phyloP scores from a whole-genome alignment of 257 asterid genomes.

The Rubia yunnanensis region DNA sequence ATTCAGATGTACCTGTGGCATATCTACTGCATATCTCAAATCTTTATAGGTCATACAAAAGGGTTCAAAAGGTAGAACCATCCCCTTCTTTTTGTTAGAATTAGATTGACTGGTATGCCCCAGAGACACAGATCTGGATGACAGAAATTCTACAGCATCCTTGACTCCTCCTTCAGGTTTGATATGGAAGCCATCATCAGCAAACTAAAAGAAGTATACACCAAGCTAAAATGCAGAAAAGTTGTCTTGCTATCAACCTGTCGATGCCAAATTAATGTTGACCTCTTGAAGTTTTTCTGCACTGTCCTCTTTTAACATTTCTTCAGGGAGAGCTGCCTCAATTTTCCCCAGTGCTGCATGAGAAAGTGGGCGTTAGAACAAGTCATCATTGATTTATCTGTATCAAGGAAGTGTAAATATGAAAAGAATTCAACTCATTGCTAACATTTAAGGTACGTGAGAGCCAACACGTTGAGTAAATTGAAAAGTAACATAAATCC shows the following conservation, averaged over 20 bases:
- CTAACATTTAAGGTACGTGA: constrained; percentile 66
- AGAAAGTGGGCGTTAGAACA: background rate
- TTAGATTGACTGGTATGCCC: background rate
- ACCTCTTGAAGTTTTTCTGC: constrained; percentile 25
- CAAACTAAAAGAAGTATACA: background rate
- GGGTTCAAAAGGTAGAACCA: constrained; percentile 85
- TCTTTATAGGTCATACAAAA: constrained; percentile 70
- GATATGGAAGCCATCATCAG: background rate
- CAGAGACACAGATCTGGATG: background rate
- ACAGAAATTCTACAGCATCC: background rate
- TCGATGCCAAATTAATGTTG: constrained; percentile 19
- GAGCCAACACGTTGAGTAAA: constrained; percentile 20
- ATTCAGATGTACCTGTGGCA: constrained; percentile 52
- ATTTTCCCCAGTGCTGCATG: constrained; percentile 55
- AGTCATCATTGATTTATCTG: background rate
- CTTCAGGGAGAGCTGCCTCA: constrained; percentile 43
- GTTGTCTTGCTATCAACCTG: background rate
- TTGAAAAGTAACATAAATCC: constrained; percentile 26
- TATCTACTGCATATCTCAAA: constrained; percentile 64
- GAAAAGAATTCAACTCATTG: background rate
- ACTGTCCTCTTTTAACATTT: constrained; percentile 20
- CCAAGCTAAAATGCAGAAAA: background rate
- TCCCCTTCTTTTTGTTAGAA: constrained; percentile 53
- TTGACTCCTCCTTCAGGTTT: background rate
- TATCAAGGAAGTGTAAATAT: background rate